A percentile compares a stretch with the other conserved stretches of the same genome.
phyloP scores from a whole-genome alignment of 2,329 filamentous ascomycete species.

The Fusarium longipes region DNA sequence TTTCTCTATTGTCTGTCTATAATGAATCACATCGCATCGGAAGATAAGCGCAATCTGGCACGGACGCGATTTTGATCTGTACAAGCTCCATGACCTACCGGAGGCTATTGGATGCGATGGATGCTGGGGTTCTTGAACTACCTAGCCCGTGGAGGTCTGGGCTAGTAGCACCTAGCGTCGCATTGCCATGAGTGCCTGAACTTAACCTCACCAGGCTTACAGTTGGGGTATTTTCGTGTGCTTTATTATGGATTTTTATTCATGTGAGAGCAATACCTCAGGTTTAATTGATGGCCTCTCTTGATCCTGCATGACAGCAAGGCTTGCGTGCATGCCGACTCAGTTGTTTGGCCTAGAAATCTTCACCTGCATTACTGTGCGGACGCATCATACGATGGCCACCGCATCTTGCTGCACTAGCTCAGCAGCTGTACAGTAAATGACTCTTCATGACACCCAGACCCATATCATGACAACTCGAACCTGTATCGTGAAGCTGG shows the following conservation, averaged over 20 bases:
- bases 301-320: neutral
- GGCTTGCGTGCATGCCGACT: neutral
- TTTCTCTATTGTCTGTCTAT: neutral
- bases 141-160: too few relatives aligned
- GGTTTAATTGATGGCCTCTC: neutral
- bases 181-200: conserved; percentile 38
- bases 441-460: conserved; percentile 16
- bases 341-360: neutral
- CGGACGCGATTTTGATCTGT: conserved; percentile 1
- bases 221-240: too few relatives aligned
- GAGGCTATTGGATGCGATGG: conserved; percentile 33
- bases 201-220: conserved; percentile 23
- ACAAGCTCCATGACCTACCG: conserved; percentile 13
- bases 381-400: conserved; percentile 17
- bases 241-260: neutral
- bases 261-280: neutral
- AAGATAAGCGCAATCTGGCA: conserved; percentile 14
- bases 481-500: conserved; percentile 23
- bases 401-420: conserved; percentile 10
- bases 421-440: neutral
- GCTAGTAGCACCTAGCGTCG: too few relatives aligned
- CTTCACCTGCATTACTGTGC: neutral
- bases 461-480: conserved; percentile 31
- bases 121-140: conserved; percentile 35
- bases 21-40: neutral